Evolutionary conservation across 768 basidiomycete species (phyloP).

Genomic region (Lactarius trivialis): DNA sequence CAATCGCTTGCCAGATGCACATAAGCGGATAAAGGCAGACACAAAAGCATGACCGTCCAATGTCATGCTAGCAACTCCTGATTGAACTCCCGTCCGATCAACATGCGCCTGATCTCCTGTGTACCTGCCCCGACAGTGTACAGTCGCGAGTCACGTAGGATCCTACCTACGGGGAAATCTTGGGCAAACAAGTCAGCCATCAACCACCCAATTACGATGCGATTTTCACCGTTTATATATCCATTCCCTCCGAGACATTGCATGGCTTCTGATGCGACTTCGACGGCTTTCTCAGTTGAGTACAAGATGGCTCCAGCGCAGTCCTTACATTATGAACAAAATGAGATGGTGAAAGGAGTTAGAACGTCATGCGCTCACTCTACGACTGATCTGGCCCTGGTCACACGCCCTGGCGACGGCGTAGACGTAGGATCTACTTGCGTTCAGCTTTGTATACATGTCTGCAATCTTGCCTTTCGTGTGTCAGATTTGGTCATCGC

Average conservation of each 20-base stretch:
- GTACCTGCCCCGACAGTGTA: slow-evolving; percentile 97
- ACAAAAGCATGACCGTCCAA: neutral
- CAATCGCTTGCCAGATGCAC: neutral
- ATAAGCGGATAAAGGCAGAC: neutral
- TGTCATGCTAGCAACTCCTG: slow-evolving; percentile 38
- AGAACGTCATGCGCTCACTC: slow-evolving; percentile 41
- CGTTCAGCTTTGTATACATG: slow-evolving; percentile 91
- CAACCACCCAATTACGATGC: neutral
- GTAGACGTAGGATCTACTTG: slow-evolving; percentile 87
- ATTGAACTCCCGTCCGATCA: slow-evolving; percentile 92
- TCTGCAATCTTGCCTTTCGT: slow-evolving; percentile 70
- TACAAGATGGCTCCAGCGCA: slow-evolving; percentile 94
- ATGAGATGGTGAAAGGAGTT: neutral
- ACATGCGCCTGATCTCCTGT: slow-evolving; percentile 90
- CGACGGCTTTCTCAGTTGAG: slow-evolving; percentile 86
- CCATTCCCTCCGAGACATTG: slow-evolving; percentile 94
- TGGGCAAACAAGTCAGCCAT: slow-evolving; percentile 1
- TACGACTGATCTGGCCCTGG: slow-evolving; percentile 64
- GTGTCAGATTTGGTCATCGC: slow-evolving; percentile 15
- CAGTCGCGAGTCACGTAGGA: slow-evolving; percentile 79
- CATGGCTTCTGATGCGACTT: slow-evolving; percentile 87
- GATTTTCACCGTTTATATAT: slow-evolving; percentile 74
- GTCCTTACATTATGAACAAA: slow-evolving; percentile 47
- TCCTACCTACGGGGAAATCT: slow-evolving; percentile 89
- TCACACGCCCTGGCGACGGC: slow-evolving; percentile 90